Base-by-base conservation (phyloP, 2,329 filamentous ascomycete species). In the Fusarium albosuccineum region DNA sequence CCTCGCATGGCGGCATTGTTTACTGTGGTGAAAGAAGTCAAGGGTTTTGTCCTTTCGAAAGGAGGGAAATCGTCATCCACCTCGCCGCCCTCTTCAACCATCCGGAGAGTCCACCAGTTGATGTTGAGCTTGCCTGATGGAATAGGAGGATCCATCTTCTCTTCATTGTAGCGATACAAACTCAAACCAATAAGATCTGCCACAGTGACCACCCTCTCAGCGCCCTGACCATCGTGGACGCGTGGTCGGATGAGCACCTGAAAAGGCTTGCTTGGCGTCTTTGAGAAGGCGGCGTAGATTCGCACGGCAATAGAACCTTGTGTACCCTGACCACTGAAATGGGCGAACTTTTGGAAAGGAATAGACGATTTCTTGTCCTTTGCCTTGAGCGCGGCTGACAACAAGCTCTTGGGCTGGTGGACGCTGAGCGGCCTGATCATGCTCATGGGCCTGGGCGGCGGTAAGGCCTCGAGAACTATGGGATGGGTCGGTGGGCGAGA, bases 1-100 rank as follows among this genome's bases (percentile, higher is more conserved):
- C 84, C 90, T 56, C 88, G 85, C 75, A 91, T 91, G 72, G 93
- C 92, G 57, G 91, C 91, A 74, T 93, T 94, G 75, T 95, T 94
- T 64, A 91, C 92, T 7, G 92, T 93, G 37, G 92, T 93, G 71
- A 95, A 96, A 17, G 92, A 89, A 6, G 87, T 87, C n/a, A 96
- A 83, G 3, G 89, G 86, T 71, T 91, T 91, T 22, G 87, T 92
- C 36, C 92, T 86, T 60, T 92, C 90, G 40, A 96, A 83, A 0
- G 92, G 89, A 33, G 92, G 92, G 67, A 96, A 96, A 73, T 96
- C 93, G 67, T 93, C 91, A 70, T 97, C 92, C 1, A 95, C 89
- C 73, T 96, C 92, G 49, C 91, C 93, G 57, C 92, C 92, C 74
- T 96, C 89, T 64, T 96, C 89, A 2, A 94, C 92, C 89, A 97